phyloP scores from a whole-genome alignment of 2,329 filamentous ascomycete species.

The Fusarium cyanostomum region DNA sequence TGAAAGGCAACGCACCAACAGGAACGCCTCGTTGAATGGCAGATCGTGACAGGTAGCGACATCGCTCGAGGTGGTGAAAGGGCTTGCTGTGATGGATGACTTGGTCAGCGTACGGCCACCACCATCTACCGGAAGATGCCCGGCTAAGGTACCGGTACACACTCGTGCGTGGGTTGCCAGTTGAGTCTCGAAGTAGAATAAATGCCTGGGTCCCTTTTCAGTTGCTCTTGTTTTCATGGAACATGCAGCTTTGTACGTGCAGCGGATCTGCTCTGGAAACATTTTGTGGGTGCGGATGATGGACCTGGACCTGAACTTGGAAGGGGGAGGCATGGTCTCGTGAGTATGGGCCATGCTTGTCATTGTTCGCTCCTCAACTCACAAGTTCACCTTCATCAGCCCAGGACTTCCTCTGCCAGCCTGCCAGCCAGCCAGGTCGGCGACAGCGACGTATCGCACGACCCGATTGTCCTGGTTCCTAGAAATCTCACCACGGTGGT shows the following conservation, averaged over 20 bases:
- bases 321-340: constrained; percentile 16
- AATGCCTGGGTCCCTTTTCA: background rate
- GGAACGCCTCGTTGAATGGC: background rate
- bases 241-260: background rate
- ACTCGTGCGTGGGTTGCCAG: background rate
- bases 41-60: constrained; percentile 5
- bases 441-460: constrained; percentile 8
- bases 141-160: background rate
- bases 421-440: background rate
- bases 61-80: background rate
- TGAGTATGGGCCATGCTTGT: constrained; percentile 15
- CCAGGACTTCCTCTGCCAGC: background rate
- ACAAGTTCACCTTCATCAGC: constrained; percentile 4
- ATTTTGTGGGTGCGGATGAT: constrained; percentile 26
- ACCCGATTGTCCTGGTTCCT: background rate
- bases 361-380: constrained; percentile 14
- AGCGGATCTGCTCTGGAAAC: constrained; percentile 21
- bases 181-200: background rate
- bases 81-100: constrained; percentile 11
- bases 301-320: background rate
- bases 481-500: constrained; percentile 6
- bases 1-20: background rate
- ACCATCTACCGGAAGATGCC: background rate
- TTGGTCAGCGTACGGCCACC: background rate
- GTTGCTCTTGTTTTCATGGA: background rate